phyloP scores from a whole-genome alignment of 2,329 filamentous ascomycete species.

The Aspergillus pseudoviridinutans region DNA sequence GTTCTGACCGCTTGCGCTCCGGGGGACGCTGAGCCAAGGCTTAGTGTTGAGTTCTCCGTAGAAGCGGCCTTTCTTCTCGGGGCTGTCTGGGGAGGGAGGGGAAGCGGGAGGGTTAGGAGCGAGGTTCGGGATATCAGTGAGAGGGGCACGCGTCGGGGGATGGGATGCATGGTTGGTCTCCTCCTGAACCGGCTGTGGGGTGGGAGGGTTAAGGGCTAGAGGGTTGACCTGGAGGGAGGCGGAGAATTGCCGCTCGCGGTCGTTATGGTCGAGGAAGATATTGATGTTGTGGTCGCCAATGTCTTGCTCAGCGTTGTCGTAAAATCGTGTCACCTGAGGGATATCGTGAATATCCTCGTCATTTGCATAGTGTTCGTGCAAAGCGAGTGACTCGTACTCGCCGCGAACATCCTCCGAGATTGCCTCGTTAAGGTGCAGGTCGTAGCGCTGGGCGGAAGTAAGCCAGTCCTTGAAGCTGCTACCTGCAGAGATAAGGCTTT shows the following conservation, averaged over 20 bases:
- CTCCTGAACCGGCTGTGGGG: slow-evolving; percentile 31
- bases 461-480: slow-evolving; percentile 34
- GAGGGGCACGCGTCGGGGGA: slow-evolving; percentile 26
- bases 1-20: slow-evolving; percentile 19
- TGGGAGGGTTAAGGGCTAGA: slow-evolving; percentile 45
- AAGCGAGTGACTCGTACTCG: slow-evolving; percentile 35
- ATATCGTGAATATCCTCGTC: slow-evolving; percentile 25
- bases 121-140: slow-evolving; percentile 34
- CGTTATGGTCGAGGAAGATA: slow-evolving; percentile 30
- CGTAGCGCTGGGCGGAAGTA: slow-evolving; percentile 26
- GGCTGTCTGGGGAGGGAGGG: slow-evolving; percentile 25
- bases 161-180: slow-evolving; percentile 21
- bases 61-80: slow-evolving; percentile 33
- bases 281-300: slow-evolving; percentile 35
- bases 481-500: slow-evolving; percentile 22
- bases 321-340: slow-evolving; percentile 15
- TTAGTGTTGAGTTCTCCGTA: slow-evolving; percentile 35
- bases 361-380: slow-evolving; percentile 31
- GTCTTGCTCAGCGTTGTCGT: slow-evolving; percentile 28
- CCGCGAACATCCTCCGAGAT: slow-evolving; percentile 33
- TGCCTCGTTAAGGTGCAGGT: slow-evolving; percentile 23
- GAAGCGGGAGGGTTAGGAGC: slow-evolving; percentile 23
- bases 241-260: slow-evolving; percentile 22
- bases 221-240: slow-evolving; percentile 35
- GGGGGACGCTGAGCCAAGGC: slow-evolving; percentile 18